Percentiles rank a stretch among this genome's conserved stretches.
These are phyloP conservation scores for Alternaria sp. DNA, from an alignment of 2,329 filamentous ascomycete genomes.

Conservation along the genomic window DNA sequence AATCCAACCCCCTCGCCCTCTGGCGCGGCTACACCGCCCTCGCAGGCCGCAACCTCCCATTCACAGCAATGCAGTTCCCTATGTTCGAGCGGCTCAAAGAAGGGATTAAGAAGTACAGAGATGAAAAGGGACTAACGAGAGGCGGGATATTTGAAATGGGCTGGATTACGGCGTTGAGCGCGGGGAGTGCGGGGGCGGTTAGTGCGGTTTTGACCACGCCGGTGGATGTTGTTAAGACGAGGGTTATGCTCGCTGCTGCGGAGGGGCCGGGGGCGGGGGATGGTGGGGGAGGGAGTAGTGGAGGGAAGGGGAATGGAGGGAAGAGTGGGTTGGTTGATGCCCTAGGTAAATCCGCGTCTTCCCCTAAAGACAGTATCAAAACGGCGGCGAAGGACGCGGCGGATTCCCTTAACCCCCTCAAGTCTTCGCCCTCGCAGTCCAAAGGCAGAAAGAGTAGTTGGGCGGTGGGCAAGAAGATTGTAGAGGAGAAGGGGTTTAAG, in stretches of 20 bases:
- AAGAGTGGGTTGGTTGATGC: slow-evolving; percentile 47
- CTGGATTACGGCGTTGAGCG: slow-evolving; percentile 73
- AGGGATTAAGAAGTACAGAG: slow-evolving; percentile 57
- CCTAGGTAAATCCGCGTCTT: slow-evolving; percentile 26
- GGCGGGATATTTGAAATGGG: slow-evolving; percentile 69
- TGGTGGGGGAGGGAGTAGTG: not conserved
- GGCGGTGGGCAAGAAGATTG: slow-evolving; percentile 69
- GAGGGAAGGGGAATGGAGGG: not conserved
- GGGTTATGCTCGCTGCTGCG: slow-evolving; percentile 75
- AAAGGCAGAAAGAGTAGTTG: slow-evolving; percentile 54
- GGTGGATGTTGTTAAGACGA: slow-evolving; percentile 86
- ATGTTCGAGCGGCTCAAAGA: slow-evolving; percentile 76
- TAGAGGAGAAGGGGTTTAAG: slow-evolving; percentile 69
- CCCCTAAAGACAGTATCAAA: too few relatives aligned
- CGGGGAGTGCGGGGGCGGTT: slow-evolving; percentile 74
- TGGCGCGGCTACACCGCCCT: slow-evolving; percentile 81
- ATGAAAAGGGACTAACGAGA: slow-evolving; percentile 45
- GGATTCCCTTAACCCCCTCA: not conserved
- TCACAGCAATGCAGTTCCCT: slow-evolving; percentile 88
- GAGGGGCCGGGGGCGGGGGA: slow-evolving; percentile 8
- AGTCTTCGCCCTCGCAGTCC: not conserved
- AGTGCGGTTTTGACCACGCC: slow-evolving; percentile 86
- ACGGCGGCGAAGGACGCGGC: not conserved
- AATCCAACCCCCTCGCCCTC: slow-evolving; percentile 60
- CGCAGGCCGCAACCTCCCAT: slow-evolving; percentile 82